Percentiles rank a stretch among this genome's conserved stretches.
phyloP scores from a whole-genome alignment of 306 rosid species.

The Albizia julibrissin region DNA sequence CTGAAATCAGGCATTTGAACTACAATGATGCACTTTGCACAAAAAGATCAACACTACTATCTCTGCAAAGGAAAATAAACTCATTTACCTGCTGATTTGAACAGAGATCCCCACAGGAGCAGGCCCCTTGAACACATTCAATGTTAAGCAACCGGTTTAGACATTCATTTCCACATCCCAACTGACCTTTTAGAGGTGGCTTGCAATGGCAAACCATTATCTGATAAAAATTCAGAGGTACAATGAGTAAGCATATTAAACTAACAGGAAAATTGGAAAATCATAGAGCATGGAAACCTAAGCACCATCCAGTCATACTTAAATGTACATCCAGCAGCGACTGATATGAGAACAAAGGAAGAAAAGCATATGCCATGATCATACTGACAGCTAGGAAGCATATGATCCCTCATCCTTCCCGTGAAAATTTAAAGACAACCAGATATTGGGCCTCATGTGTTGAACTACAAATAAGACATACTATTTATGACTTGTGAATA shows the following conservation, averaged over 20 bases:
- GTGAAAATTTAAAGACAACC: not conserved
- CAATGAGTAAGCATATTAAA: conserved; percentile 23
- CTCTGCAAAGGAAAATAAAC: conserved; percentile 7
- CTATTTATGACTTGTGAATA: not conserved
- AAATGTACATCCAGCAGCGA: conserved; percentile 7
- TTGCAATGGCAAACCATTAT: conserved; percentile 97
- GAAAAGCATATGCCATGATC: conserved; percentile 9
- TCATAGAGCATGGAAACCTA: not conserved
- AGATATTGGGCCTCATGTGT: not conserved
- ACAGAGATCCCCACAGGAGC: conserved; percentile 87
- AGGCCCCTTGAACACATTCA: conserved; percentile 86
- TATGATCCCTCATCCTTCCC: conserved; percentile 13
- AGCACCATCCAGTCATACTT: not conserved
- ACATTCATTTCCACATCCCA: conserved; percentile 96
- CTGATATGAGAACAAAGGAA: conserved; percentile 21
- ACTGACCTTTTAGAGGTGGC: conserved; percentile 53
- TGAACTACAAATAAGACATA: not conserved
- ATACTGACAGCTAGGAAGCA: conserved; percentile 15
- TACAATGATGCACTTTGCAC: conserved; percentile 36
- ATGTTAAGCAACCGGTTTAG: conserved; percentile 91
- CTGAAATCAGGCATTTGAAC: conserved; percentile 55
- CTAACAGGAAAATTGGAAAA: conserved; percentile 17
- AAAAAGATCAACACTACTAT: conserved; percentile 18
- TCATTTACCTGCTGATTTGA: conserved; percentile 90
- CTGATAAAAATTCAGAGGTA: conserved; percentile 48